These are phyloP conservation scores for Psidium guajava DNA, from an alignment of 345 rosid genomes.

Conservation along the genomic window DNA sequence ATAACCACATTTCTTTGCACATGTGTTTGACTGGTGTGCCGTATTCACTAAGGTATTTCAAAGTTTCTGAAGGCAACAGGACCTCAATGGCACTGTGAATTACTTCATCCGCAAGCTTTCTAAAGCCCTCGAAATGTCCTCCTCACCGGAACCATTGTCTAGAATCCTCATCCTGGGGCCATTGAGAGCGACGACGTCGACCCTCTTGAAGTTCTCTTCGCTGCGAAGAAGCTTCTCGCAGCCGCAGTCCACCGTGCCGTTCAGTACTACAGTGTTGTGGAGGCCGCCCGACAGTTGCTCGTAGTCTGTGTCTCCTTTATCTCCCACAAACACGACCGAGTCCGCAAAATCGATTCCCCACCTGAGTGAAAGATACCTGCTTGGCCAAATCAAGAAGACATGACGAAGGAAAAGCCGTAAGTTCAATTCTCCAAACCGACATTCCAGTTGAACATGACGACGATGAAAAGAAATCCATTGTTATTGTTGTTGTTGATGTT, in stretches of 20 bases:
- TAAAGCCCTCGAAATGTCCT: constrained; percentile 37
- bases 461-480: neutral
- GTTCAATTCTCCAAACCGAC: neutral
- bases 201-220: constrained; percentile 49
- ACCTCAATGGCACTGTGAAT: neutral
- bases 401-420: neutral
- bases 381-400: neutral
- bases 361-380: constrained; percentile 73
- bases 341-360: constrained; percentile 72
- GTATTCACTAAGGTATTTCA: neutral
- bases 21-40: neutral
- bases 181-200: constrained; percentile 35
- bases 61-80: neutral
- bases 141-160: constrained; percentile 27
- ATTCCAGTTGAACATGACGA: neutral
- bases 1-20: neutral
- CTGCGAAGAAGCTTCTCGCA: constrained; percentile 50
- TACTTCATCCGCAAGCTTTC: constrained; percentile 37
- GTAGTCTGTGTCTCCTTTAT: constrained; percentile 74
- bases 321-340: constrained; percentile 59
- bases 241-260: constrained; percentile 41
- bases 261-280: constrained; percentile 53
- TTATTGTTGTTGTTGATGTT: neutral
- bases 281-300: constrained; percentile 64
- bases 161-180: constrained; percentile 33